Conservation (phyloP, 2,329 filamentous ascomycete genomes). For the Claviceps fusiformis region DNA sequence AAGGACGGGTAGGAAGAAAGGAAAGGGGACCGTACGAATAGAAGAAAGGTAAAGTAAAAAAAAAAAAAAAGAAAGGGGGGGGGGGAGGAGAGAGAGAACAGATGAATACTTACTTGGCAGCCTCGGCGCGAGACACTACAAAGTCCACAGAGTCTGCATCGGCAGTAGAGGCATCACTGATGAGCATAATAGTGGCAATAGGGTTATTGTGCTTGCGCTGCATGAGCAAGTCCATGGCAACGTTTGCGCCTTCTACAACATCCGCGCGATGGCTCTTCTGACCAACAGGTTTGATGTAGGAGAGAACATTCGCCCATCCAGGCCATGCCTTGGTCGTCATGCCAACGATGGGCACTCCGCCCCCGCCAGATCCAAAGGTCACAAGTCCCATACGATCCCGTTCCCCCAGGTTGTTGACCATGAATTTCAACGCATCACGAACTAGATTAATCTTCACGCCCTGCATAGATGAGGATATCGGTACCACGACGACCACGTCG, state of each 20-base stretch:
- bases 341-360: conserved; percentile 87
- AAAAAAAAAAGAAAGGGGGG: not conserved
- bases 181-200: conserved; percentile 86
- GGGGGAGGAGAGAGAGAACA: not conserved
- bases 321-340: conserved; percentile 95
- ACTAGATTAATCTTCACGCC: conserved; percentile 96
- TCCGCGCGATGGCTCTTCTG: conserved; percentile 95
- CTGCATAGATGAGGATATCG: conserved; percentile 97
- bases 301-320: conserved; percentile 77
- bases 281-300: conserved; percentile 80
- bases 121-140: conserved; percentile 89
- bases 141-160: conserved; percentile 95
- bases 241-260: conserved; percentile 93
- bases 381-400: conserved; percentile 94
- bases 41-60: not conserved
- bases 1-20: too few relatives aligned
- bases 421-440: conserved; percentile 80
- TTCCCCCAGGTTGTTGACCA: conserved; percentile 80
- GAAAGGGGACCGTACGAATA: too few relatives aligned
- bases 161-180: conserved; percentile 91
- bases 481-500: conserved; percentile 91
- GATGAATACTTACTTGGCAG: conserved; percentile 84
- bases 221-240: conserved; percentile 97
- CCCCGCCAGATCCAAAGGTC: conserved; percentile 88
- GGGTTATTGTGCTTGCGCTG: conserved; percentile 93